Base-by-base conservation (phyloP, 805 yeast genomes). In the Kuraishia capsulata region DNA sequence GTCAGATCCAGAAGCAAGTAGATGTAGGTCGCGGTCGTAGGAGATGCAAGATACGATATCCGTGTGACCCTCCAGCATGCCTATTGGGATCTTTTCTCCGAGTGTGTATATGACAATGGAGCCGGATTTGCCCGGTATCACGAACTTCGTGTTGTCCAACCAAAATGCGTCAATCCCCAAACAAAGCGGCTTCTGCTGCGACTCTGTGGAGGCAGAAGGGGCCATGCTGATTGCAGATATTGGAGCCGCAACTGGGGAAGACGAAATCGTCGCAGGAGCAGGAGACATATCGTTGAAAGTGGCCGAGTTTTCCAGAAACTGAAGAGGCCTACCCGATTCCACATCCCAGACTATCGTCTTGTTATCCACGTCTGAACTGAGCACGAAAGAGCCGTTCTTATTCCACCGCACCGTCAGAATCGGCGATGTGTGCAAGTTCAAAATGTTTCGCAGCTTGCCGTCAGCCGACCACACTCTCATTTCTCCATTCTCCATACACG, bases 1-100 rank as follows among this genome's bases (percentile, higher is more conserved):
- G 52, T 85, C 95, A 1, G 94, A 78, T 6, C 85, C 78, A 2
- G 89, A 76, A 3, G 87, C 77, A 30, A 89, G 61, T 23, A 81
- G 55, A 46, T 74, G 75, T 13, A 68, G 62, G 2, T 56, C 54
- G 4, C 52, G 43, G 48, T 80, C 77, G 52, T 81, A 85, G 23
- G 62, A 54, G 3, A 88, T 61, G 4, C 60, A 59, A 13, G 83
- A 67, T 5, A 84, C 69, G 1, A 76, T 64, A 34, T 73, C 72
- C 8, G 69, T 62, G 54, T 87, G 96, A 1, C 95, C 96, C 9
- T 66, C 44, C 35, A 80, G 59, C 20, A 63, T 57, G 4, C 81
- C 77, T 1, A 71, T 43, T 1, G 82, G 76, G 36, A 52, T 54
- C 32, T 61, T 55, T 23, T 69, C 71, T 4, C 66, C 66, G 4